Percentiles rank a stretch among this genome's conserved stretches.
These are phyloP conservation scores for Phaeotremella skinneri DNA, from an alignment of 768 basidiomycete genomes.

Conservation along the genomic window DNA sequence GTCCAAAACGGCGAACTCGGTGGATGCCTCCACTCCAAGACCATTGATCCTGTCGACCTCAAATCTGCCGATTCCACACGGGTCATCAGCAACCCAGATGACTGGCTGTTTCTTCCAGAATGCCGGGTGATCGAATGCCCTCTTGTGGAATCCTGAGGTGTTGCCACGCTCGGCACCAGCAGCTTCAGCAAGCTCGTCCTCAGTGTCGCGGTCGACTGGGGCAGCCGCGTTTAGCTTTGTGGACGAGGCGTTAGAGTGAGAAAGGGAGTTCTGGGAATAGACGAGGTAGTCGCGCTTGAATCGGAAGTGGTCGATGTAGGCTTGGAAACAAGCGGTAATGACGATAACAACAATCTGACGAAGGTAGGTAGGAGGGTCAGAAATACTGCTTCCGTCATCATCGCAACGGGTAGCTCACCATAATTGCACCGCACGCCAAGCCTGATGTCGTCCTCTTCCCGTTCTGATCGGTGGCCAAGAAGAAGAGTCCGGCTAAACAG, in stretches of 20 bases:
- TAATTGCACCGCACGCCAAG: slow-evolving; percentile 49
- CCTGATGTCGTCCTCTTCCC: slow-evolving; percentile 41
- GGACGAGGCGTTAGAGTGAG: slow-evolving; percentile 13
- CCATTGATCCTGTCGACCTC: slow-evolving; percentile 46
- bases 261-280: slow-evolving; percentile 37
- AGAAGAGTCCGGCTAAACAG: slow-evolving; percentile 52
- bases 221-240: slow-evolving; percentile 18
- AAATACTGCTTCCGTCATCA: slow-evolving; percentile 6
- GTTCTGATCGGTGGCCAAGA: slow-evolving; percentile 45
- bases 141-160: slow-evolving; percentile 46
- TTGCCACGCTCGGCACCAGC: slow-evolving; percentile 46
- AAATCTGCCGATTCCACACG: slow-evolving; percentile 47
- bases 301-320: slow-evolving; percentile 46
- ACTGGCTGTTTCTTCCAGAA: slow-evolving; percentile 51
- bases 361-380: slow-evolving; percentile 9
- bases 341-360: slow-evolving; percentile 47
- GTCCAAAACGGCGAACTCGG: slow-evolving; percentile 48
- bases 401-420: slow-evolving; percentile 30
- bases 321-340: slow-evolving; percentile 41
- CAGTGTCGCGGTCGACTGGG: slow-evolving; percentile 15
- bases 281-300: slow-evolving; percentile 42
- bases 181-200: slow-evolving; percentile 19
- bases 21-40: slow-evolving; percentile 43
- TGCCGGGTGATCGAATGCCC: slow-evolving; percentile 53
- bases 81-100: slow-evolving; percentile 51